Percentiles rank a stretch among this genome's conserved stretches.
Evolutionary conservation across 306 rosid species (phyloP).

Genomic region (Adenanthera pavonina): DNA sequence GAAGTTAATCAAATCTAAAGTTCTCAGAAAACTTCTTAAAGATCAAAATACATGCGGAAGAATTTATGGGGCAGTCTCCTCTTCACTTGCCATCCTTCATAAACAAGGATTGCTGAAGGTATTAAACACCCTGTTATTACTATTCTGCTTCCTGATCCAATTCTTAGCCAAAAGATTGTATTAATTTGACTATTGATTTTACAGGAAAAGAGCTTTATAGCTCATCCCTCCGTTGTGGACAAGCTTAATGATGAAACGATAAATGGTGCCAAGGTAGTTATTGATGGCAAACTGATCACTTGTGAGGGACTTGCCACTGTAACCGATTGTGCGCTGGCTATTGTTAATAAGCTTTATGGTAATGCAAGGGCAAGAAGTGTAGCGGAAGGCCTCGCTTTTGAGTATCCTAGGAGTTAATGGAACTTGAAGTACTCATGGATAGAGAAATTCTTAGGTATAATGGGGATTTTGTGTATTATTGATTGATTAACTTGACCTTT

Average conservation of each 20-base stretch:
- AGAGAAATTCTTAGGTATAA: background rate
- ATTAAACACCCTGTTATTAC: constrained; percentile 14
- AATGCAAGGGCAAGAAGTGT: constrained; percentile 93
- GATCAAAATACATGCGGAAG: constrained; percentile 77
- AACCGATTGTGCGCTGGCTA: constrained; percentile 75
- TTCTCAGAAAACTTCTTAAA: constrained; percentile 80
- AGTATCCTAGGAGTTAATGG: constrained; percentile 63
- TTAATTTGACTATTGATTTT: constrained; percentile 20
- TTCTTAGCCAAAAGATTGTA: background rate
- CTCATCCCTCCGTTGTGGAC: constrained; percentile 58
- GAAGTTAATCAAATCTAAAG: constrained; percentile 73
- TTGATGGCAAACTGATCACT: constrained; percentile 91
- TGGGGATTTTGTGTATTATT: background rate
- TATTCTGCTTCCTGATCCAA: constrained; percentile 34
- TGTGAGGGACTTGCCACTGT: constrained; percentile 75
- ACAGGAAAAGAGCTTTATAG: constrained; percentile 74
- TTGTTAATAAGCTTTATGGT: constrained; percentile 82
- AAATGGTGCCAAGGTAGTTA: constrained; percentile 67
- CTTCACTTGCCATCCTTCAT: constrained; percentile 69
- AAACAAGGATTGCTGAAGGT: constrained; percentile 92
- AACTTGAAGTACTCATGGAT: background rate
- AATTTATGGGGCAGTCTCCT: constrained; percentile 75
- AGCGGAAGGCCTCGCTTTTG: constrained; percentile 89
- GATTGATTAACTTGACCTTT: constrained; percentile 3
- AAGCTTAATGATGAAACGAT: constrained; percentile 50